These are phyloP conservation scores for Creolimax fragrantissima DNA, from an alignment of 78 protist genomes.

Conservation along the genomic window DNA sequence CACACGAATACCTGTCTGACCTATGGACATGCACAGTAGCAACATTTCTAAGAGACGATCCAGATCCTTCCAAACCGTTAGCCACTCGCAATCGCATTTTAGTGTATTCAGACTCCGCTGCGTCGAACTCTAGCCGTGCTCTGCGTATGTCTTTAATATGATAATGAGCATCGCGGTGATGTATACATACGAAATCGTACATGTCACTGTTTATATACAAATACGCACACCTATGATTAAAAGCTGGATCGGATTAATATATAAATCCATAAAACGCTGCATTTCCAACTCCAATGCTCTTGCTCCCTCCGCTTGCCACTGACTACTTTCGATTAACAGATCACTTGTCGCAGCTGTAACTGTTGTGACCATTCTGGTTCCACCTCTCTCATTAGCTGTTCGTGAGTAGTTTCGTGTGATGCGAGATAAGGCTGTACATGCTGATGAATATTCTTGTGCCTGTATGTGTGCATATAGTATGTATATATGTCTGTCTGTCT, in stretches of 20 bases:
- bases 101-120: background rate
- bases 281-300: background rate
- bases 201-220: background rate
- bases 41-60: no score
- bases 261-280: background rate
- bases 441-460: background rate
- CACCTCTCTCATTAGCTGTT: background rate
- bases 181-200: background rate
- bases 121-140: background rate
- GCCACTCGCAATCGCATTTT: background rate
- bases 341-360: background rate
- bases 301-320: background rate
- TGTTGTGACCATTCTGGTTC: background rate
- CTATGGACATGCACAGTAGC: no score
- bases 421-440: background rate
- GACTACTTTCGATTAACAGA: background rate
- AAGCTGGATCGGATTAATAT: background rate
- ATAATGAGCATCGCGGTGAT: no score
- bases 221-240: background rate
- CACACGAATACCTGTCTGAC: no score
- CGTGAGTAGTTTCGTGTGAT: background rate
- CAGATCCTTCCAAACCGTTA: background rate
- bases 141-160: background rate
- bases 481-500: background rate
- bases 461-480: background rate